phyloP scores from a whole-genome alignment of 148 eudicot genomes.

The Rhododendron molle region DNA sequence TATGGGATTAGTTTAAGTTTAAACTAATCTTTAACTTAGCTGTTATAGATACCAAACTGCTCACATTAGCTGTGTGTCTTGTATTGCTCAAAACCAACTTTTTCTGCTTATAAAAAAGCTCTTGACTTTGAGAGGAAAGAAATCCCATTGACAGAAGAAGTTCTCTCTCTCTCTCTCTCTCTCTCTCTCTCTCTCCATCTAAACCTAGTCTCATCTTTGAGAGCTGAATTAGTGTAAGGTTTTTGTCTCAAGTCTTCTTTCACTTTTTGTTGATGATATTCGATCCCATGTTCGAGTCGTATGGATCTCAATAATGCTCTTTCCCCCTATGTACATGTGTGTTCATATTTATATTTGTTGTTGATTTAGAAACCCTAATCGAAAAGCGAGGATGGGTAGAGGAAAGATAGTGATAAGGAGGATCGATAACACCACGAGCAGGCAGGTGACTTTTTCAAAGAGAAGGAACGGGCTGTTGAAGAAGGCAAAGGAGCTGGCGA shows the following conservation, averaged over 20 bases:
- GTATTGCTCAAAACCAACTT: background rate
- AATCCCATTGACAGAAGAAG: background rate
- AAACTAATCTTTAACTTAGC: background rate
- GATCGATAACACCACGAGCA: constrained; percentile 44
- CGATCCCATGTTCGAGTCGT: background rate
- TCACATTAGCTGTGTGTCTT: constrained; percentile 1
- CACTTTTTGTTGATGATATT: background rate
- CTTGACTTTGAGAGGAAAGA: constrained; percentile 11
- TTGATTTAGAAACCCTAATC: constrained; percentile 21
- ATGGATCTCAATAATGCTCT: constrained; percentile 16
- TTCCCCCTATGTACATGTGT: background rate
- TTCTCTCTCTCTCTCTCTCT: background rate
- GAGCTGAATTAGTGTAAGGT: background rate
- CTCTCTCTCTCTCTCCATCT: background rate
- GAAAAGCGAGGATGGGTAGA: constrained; percentile 48
- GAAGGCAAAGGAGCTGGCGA: constrained; percentile 52
- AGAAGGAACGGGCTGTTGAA: constrained; percentile 47
- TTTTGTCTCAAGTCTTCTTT: background rate
- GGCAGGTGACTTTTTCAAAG: constrained; percentile 57
- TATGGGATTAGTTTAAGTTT: background rate
- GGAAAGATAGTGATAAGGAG: constrained; percentile 67
- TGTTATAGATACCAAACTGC: background rate
- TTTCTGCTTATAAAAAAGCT: constrained; percentile 7
- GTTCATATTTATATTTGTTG: background rate
- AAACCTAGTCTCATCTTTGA: background rate